Evolutionary conservation across 1,284 basidiomycete species (phyloP).

Genomic region (Ganoderma lingzhi): DNA sequence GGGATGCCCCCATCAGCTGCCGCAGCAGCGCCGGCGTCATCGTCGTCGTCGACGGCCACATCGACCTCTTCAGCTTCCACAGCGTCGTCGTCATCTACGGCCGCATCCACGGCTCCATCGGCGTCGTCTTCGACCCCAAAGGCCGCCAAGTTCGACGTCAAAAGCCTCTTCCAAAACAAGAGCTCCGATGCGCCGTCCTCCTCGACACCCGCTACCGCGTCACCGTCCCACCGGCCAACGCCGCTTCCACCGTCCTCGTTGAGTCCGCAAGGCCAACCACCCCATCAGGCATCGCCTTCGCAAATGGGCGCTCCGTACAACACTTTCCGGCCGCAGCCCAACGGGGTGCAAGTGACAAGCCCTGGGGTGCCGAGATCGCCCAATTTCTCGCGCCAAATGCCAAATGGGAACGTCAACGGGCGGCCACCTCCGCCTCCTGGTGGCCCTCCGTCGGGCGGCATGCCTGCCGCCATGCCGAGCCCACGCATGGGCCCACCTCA

Average conservation of each 20-base stretch:
- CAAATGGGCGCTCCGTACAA: conserved; percentile 54
- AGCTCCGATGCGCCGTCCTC: conserved; percentile 46
- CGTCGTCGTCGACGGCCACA: conserved; percentile 41
- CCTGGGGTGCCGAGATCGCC: conserved; percentile 68
- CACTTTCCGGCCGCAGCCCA: conserved; percentile 44
- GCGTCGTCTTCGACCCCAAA: conserved; percentile 42
- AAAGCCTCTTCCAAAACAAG: conserved; percentile 73
- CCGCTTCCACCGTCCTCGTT: conserved; percentile 51
- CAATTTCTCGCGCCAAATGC: conserved; percentile 64
- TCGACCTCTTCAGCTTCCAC: conserved; percentile 31
- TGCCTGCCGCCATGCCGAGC: conserved; percentile 64
- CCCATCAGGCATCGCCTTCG: conserved; percentile 51
- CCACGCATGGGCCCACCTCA: conserved; percentile 67
- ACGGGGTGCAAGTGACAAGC: conserved; percentile 45
- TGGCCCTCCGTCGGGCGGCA: conserved; percentile 50
- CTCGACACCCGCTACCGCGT: conserved; percentile 50
- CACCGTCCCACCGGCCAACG: conserved; percentile 53
- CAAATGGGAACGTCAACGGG: conserved; percentile 67
- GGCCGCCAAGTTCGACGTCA: conserved; percentile 62
- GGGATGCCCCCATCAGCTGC: conserved; percentile 42
- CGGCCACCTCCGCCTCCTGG: conserved; percentile 64
- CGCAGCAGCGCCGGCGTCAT: conserved; percentile 40
- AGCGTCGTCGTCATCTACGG: conserved; percentile 14
- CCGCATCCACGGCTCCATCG: conserved; percentile 46
- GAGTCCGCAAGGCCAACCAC: conserved; percentile 44